phyloP scores from a whole-genome alignment of 148 eudicot species.

The Cornus suecica region DNA sequence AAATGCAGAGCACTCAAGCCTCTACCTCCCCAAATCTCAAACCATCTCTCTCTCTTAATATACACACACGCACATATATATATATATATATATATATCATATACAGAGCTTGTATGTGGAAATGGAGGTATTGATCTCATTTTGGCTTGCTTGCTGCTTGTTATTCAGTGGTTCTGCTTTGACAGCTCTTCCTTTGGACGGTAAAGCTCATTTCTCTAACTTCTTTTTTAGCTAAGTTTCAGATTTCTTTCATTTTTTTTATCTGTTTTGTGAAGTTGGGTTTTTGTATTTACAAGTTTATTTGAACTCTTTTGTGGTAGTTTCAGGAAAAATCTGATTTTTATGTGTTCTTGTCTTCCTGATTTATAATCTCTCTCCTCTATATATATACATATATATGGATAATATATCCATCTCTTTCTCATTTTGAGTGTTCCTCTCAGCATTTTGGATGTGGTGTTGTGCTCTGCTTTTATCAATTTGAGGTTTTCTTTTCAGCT shows the following conservation, averaged over 20 bases:
- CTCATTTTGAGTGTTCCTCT: not conserved
- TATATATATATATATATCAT: too few relatives aligned
- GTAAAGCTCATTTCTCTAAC: constrained; percentile 19
- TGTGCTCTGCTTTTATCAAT: not conserved
- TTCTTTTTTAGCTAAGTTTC: not conserved
- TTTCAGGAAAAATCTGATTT: not conserved
- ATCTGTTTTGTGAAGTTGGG: not conserved
- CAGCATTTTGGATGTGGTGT: not conserved
- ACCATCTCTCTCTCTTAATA: not conserved
- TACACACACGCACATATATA: too few relatives aligned
- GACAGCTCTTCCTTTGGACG: constrained; percentile 25
- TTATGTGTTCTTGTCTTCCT: not conserved
- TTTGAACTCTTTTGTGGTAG: not conserved
- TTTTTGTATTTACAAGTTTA: not conserved
- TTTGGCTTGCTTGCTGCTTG: constrained; percentile 28
- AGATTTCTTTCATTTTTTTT: not conserved
- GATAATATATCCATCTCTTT: too few relatives aligned
- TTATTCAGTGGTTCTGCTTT: constrained; percentile 30
- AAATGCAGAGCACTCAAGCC: not conserved
- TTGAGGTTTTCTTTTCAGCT: too few relatives aligned
- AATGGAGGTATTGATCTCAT: constrained; percentile 24
- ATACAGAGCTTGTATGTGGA: not conserved
- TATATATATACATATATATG: too few relatives aligned
- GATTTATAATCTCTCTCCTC: not conserved
- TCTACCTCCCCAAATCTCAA: not conserved